A percentile compares a stretch with the other conserved stretches of the same genome.
Evolutionary conservation across 305 asterid species (phyloP).

Genomic region (Fraxinus baroniana): DNA sequence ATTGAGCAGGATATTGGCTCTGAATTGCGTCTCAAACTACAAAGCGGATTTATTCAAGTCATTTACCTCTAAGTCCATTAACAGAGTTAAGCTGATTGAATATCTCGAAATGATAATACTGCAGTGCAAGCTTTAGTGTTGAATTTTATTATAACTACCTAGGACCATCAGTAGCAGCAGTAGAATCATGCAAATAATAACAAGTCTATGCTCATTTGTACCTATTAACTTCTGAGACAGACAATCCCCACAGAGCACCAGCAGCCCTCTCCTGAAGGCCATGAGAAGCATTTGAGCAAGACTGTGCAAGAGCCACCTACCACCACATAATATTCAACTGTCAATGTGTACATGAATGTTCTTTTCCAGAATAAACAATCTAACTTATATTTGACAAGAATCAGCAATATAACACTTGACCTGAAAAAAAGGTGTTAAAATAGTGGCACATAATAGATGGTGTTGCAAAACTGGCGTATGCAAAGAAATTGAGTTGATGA

Average conservation of each 20-base stretch:
- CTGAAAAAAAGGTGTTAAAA: background rate
- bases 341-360: background rate
- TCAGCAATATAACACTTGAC: background rate
- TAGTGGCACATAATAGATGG: background rate
- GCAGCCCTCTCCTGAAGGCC: constrained; percentile 99
- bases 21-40: background rate
- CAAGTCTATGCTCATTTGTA: constrained; percentile 20
- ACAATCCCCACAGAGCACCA: constrained; percentile 99
- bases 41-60: background rate
- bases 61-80: background rate
- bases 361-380: background rate
- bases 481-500: background rate
- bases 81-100: background rate
- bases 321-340: constrained; percentile 18
- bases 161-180: constrained; percentile 15
- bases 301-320: constrained; percentile 81
- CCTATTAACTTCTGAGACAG: constrained; percentile 97
- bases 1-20: background rate
- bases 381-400: background rate
- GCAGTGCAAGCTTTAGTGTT: background rate
- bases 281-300: constrained; percentile 76
- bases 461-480: background rate
- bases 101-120: background rate
- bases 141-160: background rate
- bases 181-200: constrained; percentile 8